These are phyloP conservation scores for Babesia caballi DNA, from an alignment of 169 alveolate genomes.

Conservation along the genomic window DNA sequence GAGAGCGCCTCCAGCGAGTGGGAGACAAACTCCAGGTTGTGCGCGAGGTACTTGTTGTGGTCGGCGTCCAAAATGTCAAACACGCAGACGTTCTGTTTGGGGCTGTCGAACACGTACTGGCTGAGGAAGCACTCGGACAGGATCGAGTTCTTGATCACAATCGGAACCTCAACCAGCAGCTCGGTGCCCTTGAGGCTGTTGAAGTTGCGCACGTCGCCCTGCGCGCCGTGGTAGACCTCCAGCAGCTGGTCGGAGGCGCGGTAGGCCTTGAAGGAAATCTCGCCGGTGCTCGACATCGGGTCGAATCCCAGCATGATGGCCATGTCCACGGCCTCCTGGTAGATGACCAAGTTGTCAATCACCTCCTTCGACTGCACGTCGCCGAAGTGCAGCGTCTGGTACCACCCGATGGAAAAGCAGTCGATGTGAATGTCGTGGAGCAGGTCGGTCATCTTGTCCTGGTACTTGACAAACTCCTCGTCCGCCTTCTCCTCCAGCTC, in stretches of 20 bases:
- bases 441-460: constrained; percentile 79
- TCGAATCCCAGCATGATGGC: constrained; percentile 77
- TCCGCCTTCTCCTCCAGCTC: constrained; percentile 80
- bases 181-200: constrained; percentile 71
- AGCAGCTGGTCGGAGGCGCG: constrained; percentile 71
- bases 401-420: constrained; percentile 86
- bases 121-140: constrained; percentile 76
- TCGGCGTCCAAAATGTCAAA: constrained; percentile 72
- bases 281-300: constrained; percentile 62
- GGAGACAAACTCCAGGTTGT: constrained; percentile 69
- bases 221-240: constrained; percentile 53
- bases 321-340: constrained; percentile 74
- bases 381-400: constrained; percentile 79
- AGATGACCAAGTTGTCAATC: constrained; percentile 73
- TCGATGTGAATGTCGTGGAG: constrained; percentile 82
- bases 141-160: constrained; percentile 76
- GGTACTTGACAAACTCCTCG: constrained; percentile 82
- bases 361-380: constrained; percentile 78
- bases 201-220: constrained; percentile 65
- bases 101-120: constrained; percentile 70
- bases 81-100: constrained; percentile 65
- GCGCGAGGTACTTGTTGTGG: constrained; percentile 68
- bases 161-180: constrained; percentile 78
- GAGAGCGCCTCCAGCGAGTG: constrained; percentile 76
- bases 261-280: constrained; percentile 78